Evolutionary conservation across 352 stramenopile species (phyloP), one percentile per base, ranked within the genome.

Genomic region (Phytophthora hibernalis): DNA sequence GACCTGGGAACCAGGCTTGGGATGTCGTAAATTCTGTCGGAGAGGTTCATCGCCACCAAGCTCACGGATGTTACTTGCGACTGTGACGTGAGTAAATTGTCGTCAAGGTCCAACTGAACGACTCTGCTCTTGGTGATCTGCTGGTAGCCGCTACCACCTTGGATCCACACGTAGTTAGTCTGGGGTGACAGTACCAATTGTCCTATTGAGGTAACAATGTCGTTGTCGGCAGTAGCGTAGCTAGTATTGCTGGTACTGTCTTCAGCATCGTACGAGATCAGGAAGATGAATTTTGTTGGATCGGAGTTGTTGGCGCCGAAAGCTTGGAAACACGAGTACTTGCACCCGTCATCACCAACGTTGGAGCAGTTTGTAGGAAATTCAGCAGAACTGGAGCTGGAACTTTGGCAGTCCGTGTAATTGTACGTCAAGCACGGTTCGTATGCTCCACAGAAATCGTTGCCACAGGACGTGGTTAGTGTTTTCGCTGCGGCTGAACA

Each of bases 251-350:
- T 44, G 22, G 7, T 28, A 22, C 44, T 51, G 12, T 59, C 30
- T 42, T 63, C n/a, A 16, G 9, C n/a, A 6, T 44, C 20, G 18
- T 21, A 70, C 2, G 54, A 33, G 5, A 70, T 35, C 9, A 65
- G 12, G 31, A 65, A 70, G 43, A 70, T 30, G 24, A 70, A 70
- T 11, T 65, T 7, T n/a, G 37, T 65, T 22, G 54, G 62, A 16
- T 70, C 54, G 9, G 62, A 70, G 28, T 65, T 65, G 54, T 70
- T 37, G 1, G 13, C 47, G 7, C 54, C 54, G 18, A 65, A 70
- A 43, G 54, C 54, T 55, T 45, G 54, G 21, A 70, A 65, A 21
- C 62, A 70, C n/a, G 31, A 42, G 47, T 60, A 70, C 5, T 24
- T 21, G 18, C 62, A 70, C 20, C n/a, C 31, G 6, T 49, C 54